These are phyloP conservation scores for Triticum urartu DNA, from an alignment of 176 grass and related monocot genomes.

Conservation along the genomic window DNA sequence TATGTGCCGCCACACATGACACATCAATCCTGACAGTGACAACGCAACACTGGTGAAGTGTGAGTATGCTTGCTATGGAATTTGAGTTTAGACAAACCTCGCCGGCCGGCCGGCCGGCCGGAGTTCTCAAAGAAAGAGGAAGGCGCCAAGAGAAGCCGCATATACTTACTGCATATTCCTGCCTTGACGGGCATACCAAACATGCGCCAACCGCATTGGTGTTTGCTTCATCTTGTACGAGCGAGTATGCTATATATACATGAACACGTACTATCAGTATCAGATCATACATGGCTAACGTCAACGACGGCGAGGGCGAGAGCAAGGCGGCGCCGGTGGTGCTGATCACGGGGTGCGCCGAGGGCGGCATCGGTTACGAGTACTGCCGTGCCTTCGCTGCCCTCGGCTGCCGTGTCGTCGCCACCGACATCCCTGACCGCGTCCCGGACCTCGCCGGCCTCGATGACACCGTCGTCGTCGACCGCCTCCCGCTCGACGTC, in stretches of 20 bases:
- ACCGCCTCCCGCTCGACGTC: slow-evolving; percentile 48
- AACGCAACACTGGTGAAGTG: not conserved
- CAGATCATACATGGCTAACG: not conserved
- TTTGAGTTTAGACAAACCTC: not conserved
- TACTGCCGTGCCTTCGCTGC: slow-evolving; percentile 46
- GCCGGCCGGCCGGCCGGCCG: not conserved
- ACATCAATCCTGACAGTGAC: no score
- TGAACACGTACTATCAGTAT: no score
- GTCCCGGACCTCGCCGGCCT: slow-evolving; percentile 24
- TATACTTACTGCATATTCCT: slow-evolving; percentile 40
- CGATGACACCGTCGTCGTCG: not conserved
- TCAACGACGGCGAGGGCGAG: not conserved
- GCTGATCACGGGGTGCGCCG: slow-evolving; percentile 52
- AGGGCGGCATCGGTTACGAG: slow-evolving; percentile 68
- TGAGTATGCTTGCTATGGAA: not conserved
- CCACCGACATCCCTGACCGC: slow-evolving; percentile 47
- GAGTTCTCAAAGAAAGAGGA: not conserved
- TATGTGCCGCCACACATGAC: no score
- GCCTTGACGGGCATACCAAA: slow-evolving; percentile 13
- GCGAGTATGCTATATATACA: no score
- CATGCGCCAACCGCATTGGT: no score
- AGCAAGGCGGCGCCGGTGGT: slow-evolving; percentile 32
- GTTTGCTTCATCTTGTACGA: no score
- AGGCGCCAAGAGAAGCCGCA: slow-evolving; percentile 6
- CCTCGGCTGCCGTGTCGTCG: slow-evolving; percentile 51